Evolutionary conservation across 352 stramenopile genomes (phyloP).

Genomic region (Peronospora tabacina): DNA sequence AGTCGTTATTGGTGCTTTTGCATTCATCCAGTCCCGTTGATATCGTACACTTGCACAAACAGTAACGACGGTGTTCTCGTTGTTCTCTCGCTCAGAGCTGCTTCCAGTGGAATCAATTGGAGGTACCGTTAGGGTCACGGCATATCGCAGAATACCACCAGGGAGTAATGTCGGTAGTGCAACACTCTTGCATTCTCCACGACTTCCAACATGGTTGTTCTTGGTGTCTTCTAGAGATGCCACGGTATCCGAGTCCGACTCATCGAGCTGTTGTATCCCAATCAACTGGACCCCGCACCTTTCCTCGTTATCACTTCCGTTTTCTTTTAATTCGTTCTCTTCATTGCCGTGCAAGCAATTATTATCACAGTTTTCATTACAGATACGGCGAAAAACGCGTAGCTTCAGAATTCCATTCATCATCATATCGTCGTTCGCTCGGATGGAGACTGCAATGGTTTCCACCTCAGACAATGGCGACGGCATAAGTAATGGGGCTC

Average conservation of each 20-base stretch:
- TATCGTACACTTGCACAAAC: conserved; percentile 27
- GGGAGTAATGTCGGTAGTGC: conserved; percentile 19
- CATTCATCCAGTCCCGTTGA: conserved; percentile 11
- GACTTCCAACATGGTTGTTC: neutral
- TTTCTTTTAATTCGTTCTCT: conserved; percentile 6
- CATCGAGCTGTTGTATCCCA: conserved; percentile 6
- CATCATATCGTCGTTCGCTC: conserved; percentile 40
- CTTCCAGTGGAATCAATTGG: conserved; percentile 1
- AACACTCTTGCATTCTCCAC: conserved; percentile 6
- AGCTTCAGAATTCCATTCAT: conserved; percentile 44
- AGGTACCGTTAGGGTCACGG: conserved; percentile 20
- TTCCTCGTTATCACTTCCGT: conserved; percentile 9
- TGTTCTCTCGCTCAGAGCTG: conserved; percentile 6
- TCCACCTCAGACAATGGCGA: conserved; percentile 26
- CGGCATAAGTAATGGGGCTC: conserved; percentile 44
- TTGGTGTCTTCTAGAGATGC: neutral
- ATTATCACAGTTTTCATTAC: conserved; percentile 5
- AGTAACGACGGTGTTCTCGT: conserved; percentile 1
- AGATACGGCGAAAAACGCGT: conserved; percentile 17
- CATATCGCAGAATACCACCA: conserved; percentile 18
- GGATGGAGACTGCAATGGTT: conserved; percentile 36
- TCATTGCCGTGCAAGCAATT: neutral
- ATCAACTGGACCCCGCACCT: conserved; percentile 16
- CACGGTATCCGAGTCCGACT: neutral
- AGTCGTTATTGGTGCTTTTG: conserved; percentile 8